Evolutionary conservation across 177 flowering plant genomes (phyloP), one percentile per base, ranked within the genome.

Genomic region (Vitis hybrid): DNA sequence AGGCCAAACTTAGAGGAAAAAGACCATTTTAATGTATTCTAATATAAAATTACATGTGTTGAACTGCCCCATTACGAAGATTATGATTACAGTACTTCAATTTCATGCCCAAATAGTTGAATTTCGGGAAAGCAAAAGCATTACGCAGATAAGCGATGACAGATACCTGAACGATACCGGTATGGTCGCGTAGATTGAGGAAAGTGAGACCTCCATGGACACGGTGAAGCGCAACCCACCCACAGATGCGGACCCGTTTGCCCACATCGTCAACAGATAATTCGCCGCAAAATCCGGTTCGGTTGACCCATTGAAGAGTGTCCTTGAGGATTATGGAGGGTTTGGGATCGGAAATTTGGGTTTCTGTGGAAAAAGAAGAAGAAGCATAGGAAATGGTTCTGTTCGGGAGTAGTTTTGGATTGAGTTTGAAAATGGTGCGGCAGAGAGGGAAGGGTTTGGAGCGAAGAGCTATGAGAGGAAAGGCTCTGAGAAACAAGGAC

Each of bases 211-310:
- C 95, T 8, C 97, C 97, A 52, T 94, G 99, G 78, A 87, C 80
- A 50, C 99, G 83, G 70, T 92, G 99, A 51, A 88, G 86, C 10
- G 95, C 99, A 31, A 94, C 97, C 99, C 99, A 94, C 55, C 99
- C 99, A 69, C 99, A 91, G 13, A 94, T 83, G 16, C 86, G 74
- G 60, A 94, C 97, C 72, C 93, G 81, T 69, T 74, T 82, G 7
- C 97, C 99, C 14, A 90, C 89, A 60, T 91, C 97, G 3, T 55
- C 71, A 13, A 66, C 70, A 0, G 90, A 73, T 70, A 94, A 77
- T 56, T 90, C 79, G 6, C 97, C 97, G 69, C 99, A 94, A 2
- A 75, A 75, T 1, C 66, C 83, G 19, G 88, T 92, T 22, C 97
- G 76, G 8, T 71, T 75, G 19, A 90, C 91, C 99, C 99, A 94